Evolutionary conservation across 352 stramenopile species (phyloP).

Genomic region (Aphanomyces invadans): DNA sequence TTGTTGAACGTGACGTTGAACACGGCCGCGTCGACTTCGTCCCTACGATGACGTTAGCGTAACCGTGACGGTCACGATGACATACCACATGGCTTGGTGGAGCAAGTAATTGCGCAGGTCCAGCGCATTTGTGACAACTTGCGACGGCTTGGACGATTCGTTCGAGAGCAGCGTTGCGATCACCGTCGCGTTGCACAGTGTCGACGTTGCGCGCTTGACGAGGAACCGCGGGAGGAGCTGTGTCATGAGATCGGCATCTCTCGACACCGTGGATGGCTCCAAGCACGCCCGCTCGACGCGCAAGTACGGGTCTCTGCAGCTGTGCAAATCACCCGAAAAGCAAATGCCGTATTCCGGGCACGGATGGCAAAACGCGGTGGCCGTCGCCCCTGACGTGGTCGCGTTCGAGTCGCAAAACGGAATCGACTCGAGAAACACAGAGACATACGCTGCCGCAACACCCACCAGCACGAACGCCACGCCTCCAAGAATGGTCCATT

Average conservation of each 20-base stretch:
- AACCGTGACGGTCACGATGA: too few relatives aligned
- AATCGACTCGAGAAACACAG: constrained; percentile 8
- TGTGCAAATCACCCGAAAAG: constrained; percentile 5
- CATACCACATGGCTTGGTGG: constrained; percentile 20
- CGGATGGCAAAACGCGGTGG: neutral
- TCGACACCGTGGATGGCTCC: neutral
- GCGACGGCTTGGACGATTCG: neutral
- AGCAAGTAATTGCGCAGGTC: constrained; percentile 11
- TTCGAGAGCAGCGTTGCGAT: neutral
- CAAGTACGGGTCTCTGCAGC: constrained; percentile 18
- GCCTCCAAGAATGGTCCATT: neutral
- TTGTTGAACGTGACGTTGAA: constrained; percentile 16
- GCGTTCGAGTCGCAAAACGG: constrained; percentile 18
- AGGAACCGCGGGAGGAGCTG: constrained; percentile 12
- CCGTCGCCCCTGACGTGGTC: neutral
- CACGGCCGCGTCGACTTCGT: neutral
- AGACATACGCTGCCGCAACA: neutral
- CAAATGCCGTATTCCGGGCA: constrained; percentile 18
- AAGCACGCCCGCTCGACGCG: constrained; percentile 1
- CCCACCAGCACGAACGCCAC: neutral
- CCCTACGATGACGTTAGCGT: constrained; percentile 1
- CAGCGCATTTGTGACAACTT: neutral
- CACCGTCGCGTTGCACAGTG: constrained; percentile 17
- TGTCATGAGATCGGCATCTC: constrained; percentile 9
- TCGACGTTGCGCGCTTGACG: neutral